Conservation (phyloP, 805 yeast species). For the Lipomyces orientalis region DNA sequence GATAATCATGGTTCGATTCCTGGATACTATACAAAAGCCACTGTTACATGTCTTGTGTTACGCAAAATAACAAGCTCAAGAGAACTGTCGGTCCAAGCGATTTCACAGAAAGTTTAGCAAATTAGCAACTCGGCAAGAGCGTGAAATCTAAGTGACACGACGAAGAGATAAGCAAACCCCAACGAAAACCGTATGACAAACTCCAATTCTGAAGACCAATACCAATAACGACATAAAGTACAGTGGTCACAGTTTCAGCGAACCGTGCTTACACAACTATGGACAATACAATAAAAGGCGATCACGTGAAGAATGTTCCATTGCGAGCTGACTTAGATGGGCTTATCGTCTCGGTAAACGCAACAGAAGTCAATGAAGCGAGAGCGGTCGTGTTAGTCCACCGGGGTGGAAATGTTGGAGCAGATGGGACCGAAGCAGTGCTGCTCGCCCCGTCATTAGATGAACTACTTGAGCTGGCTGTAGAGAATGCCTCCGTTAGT, state of each 20-base stretch:
- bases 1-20: too few species aligned
- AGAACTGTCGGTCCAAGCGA: too few species aligned
- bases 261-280: neutral
- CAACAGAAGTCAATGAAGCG: neutral
- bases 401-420: constrained; percentile 11
- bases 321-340: neutral
- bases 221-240: neutral
- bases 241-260: neutral
- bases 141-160: neutral
- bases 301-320: neutral
- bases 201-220: neutral
- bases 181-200: neutral
- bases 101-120: too few species aligned
- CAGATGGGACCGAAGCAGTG: neutral
- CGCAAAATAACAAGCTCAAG: too few species aligned
- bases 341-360: neutral
- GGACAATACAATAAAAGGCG: neutral
- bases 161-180: neutral
- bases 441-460: neutral
- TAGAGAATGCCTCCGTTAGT: neutral
- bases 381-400: constrained; percentile 19
- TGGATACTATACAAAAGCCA: too few species aligned
- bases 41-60: too few species aligned
- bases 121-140: too few species aligned
- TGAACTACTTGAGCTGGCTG: neutral